Conservation (phyloP, 2,329 filamentous ascomycete genomes). For the Emmonsiellopsis sp. region DNA sequence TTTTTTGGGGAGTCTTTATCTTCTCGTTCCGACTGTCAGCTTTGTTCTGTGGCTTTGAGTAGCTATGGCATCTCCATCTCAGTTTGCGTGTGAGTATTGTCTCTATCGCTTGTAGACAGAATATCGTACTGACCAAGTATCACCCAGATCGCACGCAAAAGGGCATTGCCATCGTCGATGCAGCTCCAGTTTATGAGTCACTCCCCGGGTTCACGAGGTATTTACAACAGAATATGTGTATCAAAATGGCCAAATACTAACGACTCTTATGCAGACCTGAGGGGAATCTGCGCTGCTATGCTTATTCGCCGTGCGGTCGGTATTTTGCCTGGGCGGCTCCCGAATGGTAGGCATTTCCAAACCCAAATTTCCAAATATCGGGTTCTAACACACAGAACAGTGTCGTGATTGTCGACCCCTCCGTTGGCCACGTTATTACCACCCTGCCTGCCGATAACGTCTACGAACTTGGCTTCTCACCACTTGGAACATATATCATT, state of each 20-base stretch:
- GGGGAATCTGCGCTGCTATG: slow-evolving; percentile 88
- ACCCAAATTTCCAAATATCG: not conserved
- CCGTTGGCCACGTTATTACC: slow-evolving; percentile 63
- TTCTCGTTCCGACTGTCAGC: not conserved
- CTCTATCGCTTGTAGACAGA: not conserved
- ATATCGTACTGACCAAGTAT: slow-evolving; percentile 12
- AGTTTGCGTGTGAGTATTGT: slow-evolving; percentile 68
- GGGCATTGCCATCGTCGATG: slow-evolving; percentile 88
- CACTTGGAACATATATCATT: slow-evolving; percentile 82
- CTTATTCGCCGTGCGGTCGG: slow-evolving; percentile 89
- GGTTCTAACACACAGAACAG: slow-evolving; percentile 29
- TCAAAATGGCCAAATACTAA: slow-evolving; percentile 3
- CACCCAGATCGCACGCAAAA: slow-evolving; percentile 77
- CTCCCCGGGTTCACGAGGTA: slow-evolving; percentile 67
- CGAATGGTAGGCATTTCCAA: slow-evolving; percentile 48
- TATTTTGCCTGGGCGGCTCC: slow-evolving; percentile 93
- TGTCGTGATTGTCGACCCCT: slow-evolving; percentile 77
- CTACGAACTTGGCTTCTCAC: slow-evolving; percentile 91
- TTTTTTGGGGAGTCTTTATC: not conserved
- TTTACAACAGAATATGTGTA: slow-evolving; percentile 11
- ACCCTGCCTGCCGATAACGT: slow-evolving; percentile 72
- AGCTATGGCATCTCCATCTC: slow-evolving; percentile 88
- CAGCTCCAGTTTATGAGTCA: slow-evolving; percentile 76
- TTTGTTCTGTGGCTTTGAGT: slow-evolving; percentile 68
- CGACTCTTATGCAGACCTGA: slow-evolving; percentile 55